Evolutionary conservation across 164 flowering plant genomes (phyloP).

Genomic region (Berberis vulgaris): DNA sequence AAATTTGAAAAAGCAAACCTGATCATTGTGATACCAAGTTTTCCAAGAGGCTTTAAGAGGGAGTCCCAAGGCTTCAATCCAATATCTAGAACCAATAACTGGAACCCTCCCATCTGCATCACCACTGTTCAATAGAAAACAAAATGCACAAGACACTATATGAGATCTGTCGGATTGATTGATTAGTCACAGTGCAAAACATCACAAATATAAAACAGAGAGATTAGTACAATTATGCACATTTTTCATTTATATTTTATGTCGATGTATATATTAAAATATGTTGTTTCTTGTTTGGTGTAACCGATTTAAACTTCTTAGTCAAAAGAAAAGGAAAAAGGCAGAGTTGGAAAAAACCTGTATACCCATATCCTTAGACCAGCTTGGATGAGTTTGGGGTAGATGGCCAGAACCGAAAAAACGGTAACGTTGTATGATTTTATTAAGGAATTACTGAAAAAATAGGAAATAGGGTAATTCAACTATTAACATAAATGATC

Average conservation of each 20-base stretch:
- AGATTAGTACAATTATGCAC: no score
- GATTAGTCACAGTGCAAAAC: no score
- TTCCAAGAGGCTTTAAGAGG: constrained; percentile 45
- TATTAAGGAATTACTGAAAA: constrained; percentile 34
- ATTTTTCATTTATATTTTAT: no score
- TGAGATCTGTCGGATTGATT: no score
- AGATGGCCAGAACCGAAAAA: constrained; percentile 43
- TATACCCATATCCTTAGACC: constrained; percentile 62
- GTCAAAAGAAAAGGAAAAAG: neutral
- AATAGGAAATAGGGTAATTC: no score
- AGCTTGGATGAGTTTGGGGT: constrained; percentile 46
- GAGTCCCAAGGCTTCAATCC: constrained; percentile 44
- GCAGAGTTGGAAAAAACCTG: constrained; percentile 26
- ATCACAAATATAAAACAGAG: no score
- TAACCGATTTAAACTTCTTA: no score
- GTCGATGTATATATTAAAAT: neutral
- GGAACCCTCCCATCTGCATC: constrained; percentile 72
- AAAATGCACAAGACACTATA: neutral
- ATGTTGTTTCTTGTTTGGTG: no score
- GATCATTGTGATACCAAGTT: constrained; percentile 50
- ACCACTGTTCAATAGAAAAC: constrained; percentile 31
- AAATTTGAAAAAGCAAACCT: constrained; percentile 23
- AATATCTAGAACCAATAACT: constrained; percentile 49
- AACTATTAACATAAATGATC: neutral
- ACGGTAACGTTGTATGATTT: constrained; percentile 28